Base-by-base conservation (phyloP, 202 grass and related monocot species). In the Panicum virgatum region DNA sequence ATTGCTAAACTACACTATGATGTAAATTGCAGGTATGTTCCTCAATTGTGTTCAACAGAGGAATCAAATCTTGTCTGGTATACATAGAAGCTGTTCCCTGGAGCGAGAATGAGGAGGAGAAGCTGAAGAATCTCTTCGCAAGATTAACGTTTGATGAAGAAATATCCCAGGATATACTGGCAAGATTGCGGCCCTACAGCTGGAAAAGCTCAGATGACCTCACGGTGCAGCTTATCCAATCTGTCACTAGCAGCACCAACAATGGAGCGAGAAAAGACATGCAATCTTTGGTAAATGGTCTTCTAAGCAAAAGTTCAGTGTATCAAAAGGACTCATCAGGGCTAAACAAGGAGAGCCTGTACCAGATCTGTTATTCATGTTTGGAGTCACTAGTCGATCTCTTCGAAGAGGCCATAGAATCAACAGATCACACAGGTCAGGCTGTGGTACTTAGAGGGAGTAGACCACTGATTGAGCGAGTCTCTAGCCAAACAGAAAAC, bases 11-110 rank as follows among this genome's bases (percentile, higher is more conserved):
- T 36, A 26, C 6, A 7, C 25, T 59, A 64, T 76, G 22, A 13
- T 52, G n/a, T 64, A 36, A 71, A 45, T 76, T 80, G 40, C 62
- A 97, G 94, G 94, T 92, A 72, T 92, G 83, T 62, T 92, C 78
- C 12, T 84, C 74, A 12, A 89, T 94, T 62, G 89, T 87, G 74
- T 97, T 89, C 68, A 79, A 89, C 50, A 90, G 62, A 76, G 91
- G 94, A 64, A 87, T 92, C 54, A 75, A 13, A 69, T 85, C 62
- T 3, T 97, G 91, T 81, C 82, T 93, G 58, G 73, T 73, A 50
- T 94, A 87, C 61, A 93, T 97, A 46, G 94, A 97, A 75, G 94
- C 86, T 43, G 89, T 87, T 71, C 94, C 91, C 58, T 93, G 91
- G 94, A 93, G 52, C 60, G 94, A 91, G 66, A 88, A 62, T 58